phyloP scores from a whole-genome alignment of 2,329 filamentous ascomycete species.

The Neopestalotiopsis sp. region DNA sequence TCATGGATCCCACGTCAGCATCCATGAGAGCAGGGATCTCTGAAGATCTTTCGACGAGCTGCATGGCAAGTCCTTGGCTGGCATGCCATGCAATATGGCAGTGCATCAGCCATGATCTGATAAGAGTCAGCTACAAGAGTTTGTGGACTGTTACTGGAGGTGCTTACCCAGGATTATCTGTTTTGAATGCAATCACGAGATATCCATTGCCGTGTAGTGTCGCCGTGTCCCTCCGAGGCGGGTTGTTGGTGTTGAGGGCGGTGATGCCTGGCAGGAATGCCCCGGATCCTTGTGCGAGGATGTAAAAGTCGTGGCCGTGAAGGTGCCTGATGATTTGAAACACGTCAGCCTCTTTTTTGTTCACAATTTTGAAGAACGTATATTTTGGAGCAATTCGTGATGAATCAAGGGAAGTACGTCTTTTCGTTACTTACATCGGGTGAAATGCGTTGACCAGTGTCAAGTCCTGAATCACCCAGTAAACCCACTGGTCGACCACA shows the following conservation, averaged over 20 bases:
- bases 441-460: conserved; percentile 18
- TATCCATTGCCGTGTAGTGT: conserved; percentile 1
- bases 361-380: not conserved
- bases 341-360: not conserved
- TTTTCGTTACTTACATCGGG: conserved; percentile 25
- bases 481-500: conserved; percentile 36
- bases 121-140: not conserved
- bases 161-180: conserved; percentile 25
- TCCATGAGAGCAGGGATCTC: conserved; percentile 30
- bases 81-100: conserved; percentile 56
- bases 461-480: conserved; percentile 34
- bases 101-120: conserved; percentile 30
- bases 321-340: conserved; percentile 32
- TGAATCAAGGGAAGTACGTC: too few species aligned
- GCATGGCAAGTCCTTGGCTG: conserved; percentile 52
- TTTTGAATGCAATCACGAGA: conserved; percentile 10
- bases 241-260: conserved; percentile 31
- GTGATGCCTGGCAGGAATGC: conserved; percentile 31
- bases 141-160: not conserved
- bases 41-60: conserved; percentile 47
- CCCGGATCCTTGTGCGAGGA: conserved; percentile 39
- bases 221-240: conserved; percentile 5
- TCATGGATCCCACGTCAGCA: conserved; percentile 26
- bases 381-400: not conserved
- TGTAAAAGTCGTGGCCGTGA: conserved; percentile 47